A percentile compares a stretch with the other conserved stretches of the same genome.
These are phyloP conservation scores for Coix lacrymajobi DNA, from an alignment of 176 grass and related monocot species.

Conservation along the genomic window DNA sequence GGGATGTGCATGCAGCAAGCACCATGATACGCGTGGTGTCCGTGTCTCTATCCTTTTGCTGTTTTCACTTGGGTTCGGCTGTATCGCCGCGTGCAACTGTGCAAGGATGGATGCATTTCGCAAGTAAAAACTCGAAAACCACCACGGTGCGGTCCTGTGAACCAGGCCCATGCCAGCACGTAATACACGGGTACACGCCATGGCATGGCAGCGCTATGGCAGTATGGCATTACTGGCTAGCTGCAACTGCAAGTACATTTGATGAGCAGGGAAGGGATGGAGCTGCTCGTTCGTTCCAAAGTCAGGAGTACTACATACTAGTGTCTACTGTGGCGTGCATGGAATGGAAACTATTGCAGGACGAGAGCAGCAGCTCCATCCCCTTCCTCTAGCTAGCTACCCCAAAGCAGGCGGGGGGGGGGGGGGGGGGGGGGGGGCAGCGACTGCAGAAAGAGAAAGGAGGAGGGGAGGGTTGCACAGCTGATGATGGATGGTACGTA, in stretches of 20 bases:
- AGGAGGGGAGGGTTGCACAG: neutral
- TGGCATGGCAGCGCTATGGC: neutral
- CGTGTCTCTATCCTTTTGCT: neutral
- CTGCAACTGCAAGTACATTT: neutral
- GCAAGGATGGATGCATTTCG: neutral
- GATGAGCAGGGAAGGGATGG: conserved; percentile 12
- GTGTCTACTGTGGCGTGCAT: neutral
- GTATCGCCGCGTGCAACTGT: neutral
- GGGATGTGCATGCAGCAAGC: neutral
- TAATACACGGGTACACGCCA: no score
- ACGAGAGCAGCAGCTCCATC: no score
- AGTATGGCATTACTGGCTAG: no score
- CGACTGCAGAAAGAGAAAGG: conserved; percentile 31
- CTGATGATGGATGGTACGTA: conserved; percentile 55
- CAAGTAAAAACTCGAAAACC: neutral
- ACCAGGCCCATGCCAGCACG: neutral
- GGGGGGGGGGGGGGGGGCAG: no score
- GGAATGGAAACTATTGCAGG: no score
- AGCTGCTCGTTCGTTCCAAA: neutral
- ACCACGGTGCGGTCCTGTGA: neutral
- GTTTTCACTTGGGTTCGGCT: neutral
- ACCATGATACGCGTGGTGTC: neutral
- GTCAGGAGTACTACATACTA: neutral
- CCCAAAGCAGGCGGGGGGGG: no score
- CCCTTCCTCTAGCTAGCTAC: no score